phyloP scores from a whole-genome alignment of 768 basidiomycete species.

The Pisolithus tinctorius region DNA sequence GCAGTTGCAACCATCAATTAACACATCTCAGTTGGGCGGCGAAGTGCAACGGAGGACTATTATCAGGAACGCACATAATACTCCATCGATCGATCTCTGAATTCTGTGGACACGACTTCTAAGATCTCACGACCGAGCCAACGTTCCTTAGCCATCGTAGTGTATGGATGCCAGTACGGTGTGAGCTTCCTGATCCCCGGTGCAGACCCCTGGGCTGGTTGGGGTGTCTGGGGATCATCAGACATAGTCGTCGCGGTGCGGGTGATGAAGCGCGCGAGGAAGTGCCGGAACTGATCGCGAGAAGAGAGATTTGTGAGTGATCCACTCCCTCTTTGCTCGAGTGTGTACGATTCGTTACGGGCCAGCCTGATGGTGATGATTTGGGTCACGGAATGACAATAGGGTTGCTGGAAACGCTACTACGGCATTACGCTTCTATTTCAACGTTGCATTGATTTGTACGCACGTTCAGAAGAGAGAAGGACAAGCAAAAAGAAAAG shows the following conservation, averaged over 20 bases:
- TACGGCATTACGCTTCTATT: not conserved
- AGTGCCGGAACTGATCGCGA: conserved; percentile 50
- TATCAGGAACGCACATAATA: conserved; percentile 71
- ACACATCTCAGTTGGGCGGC: not conserved
- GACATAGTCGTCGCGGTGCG: conserved; percentile 37
- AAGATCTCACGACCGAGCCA: conserved; percentile 86
- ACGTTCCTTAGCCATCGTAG: conserved; percentile 86
- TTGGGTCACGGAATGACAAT: conserved; percentile 10
- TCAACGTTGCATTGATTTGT: too few species aligned
- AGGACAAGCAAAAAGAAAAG: too few species aligned
- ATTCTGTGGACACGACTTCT: conserved; percentile 91
- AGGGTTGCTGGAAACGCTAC: not conserved
- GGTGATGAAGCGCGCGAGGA: conserved; percentile 44
- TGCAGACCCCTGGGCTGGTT: conserved; percentile 21
- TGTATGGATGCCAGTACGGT: conserved; percentile 92
- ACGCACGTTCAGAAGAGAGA: too few species aligned
- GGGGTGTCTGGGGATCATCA: conserved; percentile 16
- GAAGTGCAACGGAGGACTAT: not conserved
- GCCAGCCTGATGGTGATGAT: conserved; percentile 25
- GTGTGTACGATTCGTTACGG: conserved; percentile 19
- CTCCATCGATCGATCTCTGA: conserved; percentile 88
- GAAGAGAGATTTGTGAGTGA: conserved; percentile 44
- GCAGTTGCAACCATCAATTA: not conserved
- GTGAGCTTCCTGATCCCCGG: conserved; percentile 69
- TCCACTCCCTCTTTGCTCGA: conserved; percentile 23